These are phyloP conservation scores for Hamamelis virginiana DNA, from an alignment of 164 flowering plant genomes.

Conservation along the genomic window DNA sequence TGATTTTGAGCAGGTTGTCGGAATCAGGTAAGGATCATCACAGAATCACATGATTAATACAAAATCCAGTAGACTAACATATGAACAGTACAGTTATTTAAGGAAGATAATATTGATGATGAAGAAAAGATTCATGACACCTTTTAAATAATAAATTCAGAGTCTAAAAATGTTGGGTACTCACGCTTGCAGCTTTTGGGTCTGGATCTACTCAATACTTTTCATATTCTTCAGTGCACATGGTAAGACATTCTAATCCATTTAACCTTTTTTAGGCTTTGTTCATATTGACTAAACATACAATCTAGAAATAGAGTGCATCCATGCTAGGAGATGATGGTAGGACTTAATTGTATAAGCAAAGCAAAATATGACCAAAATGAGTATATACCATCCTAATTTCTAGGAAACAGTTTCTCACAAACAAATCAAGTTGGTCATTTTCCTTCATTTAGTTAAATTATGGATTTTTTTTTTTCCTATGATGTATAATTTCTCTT, in stretches of 20 bases:
- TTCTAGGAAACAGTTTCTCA: too few species aligned
- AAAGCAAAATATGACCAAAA: background rate
- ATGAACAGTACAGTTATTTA: background rate
- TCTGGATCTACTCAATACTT: conserved; percentile 21
- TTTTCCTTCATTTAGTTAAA: too few species aligned
- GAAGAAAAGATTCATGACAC: background rate
- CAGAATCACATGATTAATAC: background rate
- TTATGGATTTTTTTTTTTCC: too few species aligned
- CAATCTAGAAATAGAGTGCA: background rate
- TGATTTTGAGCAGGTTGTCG: conserved; percentile 39
- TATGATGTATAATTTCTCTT: background rate
- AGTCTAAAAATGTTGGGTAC: background rate
- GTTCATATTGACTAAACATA: background rate
- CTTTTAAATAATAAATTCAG: background rate
- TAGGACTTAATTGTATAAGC: background rate
- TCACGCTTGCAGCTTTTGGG: conserved; percentile 16
- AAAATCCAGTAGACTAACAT: background rate
- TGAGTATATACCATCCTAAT: too few species aligned
- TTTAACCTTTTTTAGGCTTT: background rate
- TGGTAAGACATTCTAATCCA: conserved; percentile 13
- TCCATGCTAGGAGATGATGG: background rate
- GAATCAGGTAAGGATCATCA: conserved; percentile 27
- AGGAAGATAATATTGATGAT: background rate
- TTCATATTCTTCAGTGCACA: conserved; percentile 22
- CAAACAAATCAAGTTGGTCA: too few species aligned